Percentiles rank a stretch among this genome's conserved stretches.
Conservation (phyloP, 2,329 filamentous ascomycete species). For the Colletotrichum abscissum region DNA sequence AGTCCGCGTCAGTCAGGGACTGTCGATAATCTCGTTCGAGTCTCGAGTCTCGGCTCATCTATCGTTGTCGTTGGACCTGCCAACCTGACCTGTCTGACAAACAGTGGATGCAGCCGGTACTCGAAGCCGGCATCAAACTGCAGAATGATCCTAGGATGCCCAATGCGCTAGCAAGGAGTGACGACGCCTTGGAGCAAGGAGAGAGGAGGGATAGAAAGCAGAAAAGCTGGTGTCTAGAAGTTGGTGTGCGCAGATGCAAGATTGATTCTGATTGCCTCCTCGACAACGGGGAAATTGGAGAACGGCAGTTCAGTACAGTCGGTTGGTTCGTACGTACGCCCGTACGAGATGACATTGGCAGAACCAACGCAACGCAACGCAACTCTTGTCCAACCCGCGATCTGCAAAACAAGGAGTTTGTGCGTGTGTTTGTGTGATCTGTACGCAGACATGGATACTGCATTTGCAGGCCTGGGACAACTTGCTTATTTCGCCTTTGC, state of each 20-base stretch:
- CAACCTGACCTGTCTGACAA: not conserved
- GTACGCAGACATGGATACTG: conserved; percentile 13
- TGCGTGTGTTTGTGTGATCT: conserved; percentile 4
- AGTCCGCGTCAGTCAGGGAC: conserved; percentile 7
- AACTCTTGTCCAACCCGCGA: conserved; percentile 10
- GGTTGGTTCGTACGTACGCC: not conserved
- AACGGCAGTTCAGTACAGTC: not conserved
- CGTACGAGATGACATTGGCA: not conserved
- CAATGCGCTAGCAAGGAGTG: not conserved
- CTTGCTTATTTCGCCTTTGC: not conserved
- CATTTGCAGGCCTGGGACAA: conserved; percentile 7
- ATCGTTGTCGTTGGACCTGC: not conserved
- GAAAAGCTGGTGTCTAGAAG: not conserved
- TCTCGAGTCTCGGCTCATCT: not conserved
- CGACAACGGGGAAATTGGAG: not conserved
- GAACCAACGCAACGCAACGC: not conserved
- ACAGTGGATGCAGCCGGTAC: conserved; percentile 11
- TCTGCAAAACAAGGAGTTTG: conserved; percentile 25
- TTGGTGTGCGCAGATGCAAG: not conserved
- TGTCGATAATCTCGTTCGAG: conserved; percentile 12
- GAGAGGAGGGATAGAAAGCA: not conserved
- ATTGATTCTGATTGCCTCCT: not conserved
- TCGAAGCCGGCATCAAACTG: not conserved
- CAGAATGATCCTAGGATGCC: not conserved
- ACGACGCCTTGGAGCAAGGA: conserved; percentile 1